These are phyloP conservation scores for Acer negundo DNA, from an alignment of 345 rosid genomes.

Conservation along the genomic window DNA sequence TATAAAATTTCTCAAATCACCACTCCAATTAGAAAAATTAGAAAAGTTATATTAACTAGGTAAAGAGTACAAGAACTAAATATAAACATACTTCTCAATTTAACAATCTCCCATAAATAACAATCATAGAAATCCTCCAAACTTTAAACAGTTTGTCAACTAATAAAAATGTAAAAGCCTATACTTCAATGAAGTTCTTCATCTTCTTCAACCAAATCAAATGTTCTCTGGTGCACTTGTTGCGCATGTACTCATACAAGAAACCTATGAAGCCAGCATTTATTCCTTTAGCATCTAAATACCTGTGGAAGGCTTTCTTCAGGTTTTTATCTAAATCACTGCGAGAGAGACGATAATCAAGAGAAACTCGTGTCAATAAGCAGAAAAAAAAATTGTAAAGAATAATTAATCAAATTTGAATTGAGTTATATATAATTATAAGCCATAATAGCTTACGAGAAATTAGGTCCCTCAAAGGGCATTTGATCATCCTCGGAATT, in stretches of 20 bases:
- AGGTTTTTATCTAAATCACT: too few species aligned
- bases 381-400: neutral
- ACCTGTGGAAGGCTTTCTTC: constrained; percentile 38
- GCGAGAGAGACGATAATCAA: neutral
- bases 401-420: neutral
- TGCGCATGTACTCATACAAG: constrained; percentile 89
- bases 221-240: constrained; percentile 74
- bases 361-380: neutral
- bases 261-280: constrained; percentile 67
- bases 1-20: too few species aligned
- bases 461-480: constrained; percentile 81
- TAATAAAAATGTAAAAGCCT: constrained; percentile 4
- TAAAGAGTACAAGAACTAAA: too few species aligned
- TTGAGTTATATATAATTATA: neutral
- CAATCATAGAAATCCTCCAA: too few species aligned
- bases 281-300: constrained; percentile 74
- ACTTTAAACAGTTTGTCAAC: too few species aligned
- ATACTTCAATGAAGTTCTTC: constrained; percentile 60
- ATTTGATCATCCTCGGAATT: constrained; percentile 45
- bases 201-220: constrained; percentile 72
- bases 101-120: too few species aligned
- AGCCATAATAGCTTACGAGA: constrained; percentile 50
- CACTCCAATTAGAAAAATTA: too few species aligned
- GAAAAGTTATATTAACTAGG: too few species aligned
- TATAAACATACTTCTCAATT: too few species aligned